These are phyloP conservation scores for Rhizophora apiculata DNA, from an alignment of 345 rosid genomes.

Conservation along the genomic window DNA sequence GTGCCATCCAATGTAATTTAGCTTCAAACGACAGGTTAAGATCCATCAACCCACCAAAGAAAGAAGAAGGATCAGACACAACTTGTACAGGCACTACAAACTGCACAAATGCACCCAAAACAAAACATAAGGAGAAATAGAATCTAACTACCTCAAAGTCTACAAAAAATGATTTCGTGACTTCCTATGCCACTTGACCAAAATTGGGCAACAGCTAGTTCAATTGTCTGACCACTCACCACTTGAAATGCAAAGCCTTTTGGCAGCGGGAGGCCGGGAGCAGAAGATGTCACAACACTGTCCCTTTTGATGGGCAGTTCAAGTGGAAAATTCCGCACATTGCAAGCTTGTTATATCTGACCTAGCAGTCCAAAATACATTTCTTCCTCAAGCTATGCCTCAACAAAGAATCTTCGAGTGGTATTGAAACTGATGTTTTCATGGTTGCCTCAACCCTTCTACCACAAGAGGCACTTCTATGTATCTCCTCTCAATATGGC, in stretches of 20 bases:
- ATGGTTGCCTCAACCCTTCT: slow-evolving; percentile 94
- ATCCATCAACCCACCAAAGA: no score
- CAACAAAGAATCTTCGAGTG: slow-evolving; percentile 65
- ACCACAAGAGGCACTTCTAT: slow-evolving; percentile 80
- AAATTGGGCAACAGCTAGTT: slow-evolving; percentile 86
- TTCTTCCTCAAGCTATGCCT: slow-evolving; percentile 42
- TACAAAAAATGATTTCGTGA: slow-evolving; percentile 58
- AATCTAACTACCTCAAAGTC: slow-evolving; percentile 76
- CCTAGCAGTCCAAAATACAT: slow-evolving; percentile 6
- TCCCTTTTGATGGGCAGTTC: slow-evolving; percentile 89
- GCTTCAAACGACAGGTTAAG: no score
- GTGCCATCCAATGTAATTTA: no score
- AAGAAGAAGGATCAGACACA: no score
- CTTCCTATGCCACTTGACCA: slow-evolving; percentile 98
- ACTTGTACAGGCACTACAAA: no score
- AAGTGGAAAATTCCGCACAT: slow-evolving; percentile 73
- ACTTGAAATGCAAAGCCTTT: slow-evolving; percentile 77
- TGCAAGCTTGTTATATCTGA: slow-evolving; percentile 29
- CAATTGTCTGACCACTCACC: slow-evolving; percentile 85
- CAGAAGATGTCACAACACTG: slow-evolving; percentile 62
- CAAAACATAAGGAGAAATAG: not conserved
- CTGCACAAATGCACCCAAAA: no score
- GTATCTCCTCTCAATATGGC: slow-evolving; percentile 84
- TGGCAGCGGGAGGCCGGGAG: slow-evolving; percentile 46
- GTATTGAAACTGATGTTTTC: slow-evolving; percentile 77